These are phyloP conservation scores for Delitschia confertaspora DNA, from an alignment of 495 filamentous ascomycete species.

Conservation along the genomic window DNA sequence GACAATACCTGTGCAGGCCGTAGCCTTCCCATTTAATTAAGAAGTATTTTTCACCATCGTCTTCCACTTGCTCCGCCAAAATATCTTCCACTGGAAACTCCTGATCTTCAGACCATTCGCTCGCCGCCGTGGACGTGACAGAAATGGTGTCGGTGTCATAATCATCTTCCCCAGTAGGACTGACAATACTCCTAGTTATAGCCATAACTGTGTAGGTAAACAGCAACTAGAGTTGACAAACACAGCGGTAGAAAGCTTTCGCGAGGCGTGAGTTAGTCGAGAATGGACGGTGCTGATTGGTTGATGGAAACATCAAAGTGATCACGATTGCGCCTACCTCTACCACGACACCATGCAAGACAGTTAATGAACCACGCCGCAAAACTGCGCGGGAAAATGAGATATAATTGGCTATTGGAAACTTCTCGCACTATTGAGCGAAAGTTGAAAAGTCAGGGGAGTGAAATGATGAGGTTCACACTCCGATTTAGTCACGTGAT, in stretches of 20 bases:
- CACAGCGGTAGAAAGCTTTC: too few species aligned
- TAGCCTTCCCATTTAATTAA: constrained; percentile 25
- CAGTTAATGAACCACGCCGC: too few species aligned
- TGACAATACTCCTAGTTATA: not conserved
- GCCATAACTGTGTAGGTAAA: not conserved
- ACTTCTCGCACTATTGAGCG: too few species aligned
- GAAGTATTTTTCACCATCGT: constrained; percentile 6
- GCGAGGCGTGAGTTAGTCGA: constrained; percentile 2
- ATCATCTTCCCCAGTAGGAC: not conserved
- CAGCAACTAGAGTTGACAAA: not conserved
- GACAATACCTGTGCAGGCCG: constrained; percentile 10
- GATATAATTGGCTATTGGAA: too few species aligned
- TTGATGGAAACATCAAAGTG: too few species aligned
- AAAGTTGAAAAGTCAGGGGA: too few species aligned
- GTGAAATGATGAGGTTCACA: too few species aligned
- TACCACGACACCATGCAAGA: too few species aligned
- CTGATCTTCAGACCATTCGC: not conserved
- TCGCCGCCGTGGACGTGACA: constrained; percentile 9
- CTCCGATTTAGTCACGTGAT: too few species aligned
- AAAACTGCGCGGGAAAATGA: too few species aligned
- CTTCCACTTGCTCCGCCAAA: constrained; percentile 8
- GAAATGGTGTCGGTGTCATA: constrained; percentile 22
- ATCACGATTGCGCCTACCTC: too few species aligned
- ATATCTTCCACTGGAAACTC: constrained; percentile 18
- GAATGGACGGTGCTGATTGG: not conserved